Conservation (phyloP, 140 eudicot genomes). For the Cichorium intybus region DNA sequence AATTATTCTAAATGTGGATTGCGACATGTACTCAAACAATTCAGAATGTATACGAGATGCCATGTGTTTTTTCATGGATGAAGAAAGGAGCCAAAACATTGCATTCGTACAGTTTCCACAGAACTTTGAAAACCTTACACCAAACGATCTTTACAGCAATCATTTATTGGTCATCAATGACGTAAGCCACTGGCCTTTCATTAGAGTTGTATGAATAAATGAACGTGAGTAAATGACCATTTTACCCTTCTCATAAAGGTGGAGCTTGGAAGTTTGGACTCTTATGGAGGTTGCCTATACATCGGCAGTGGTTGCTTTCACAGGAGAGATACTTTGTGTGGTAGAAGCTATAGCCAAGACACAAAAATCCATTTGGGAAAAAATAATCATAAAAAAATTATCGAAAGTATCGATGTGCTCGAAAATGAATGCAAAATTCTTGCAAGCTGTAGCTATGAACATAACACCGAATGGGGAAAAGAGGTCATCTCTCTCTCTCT, state of each 20-base stretch:
- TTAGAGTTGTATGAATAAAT: not conserved
- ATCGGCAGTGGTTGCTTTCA: slow-evolving; percentile 54
- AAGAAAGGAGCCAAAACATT: slow-evolving; percentile 14
- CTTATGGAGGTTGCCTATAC: slow-evolving; percentile 39
- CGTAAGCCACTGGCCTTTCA: slow-evolving; percentile 12
- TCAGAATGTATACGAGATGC: slow-evolving; percentile 43
- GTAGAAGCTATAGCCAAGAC: slow-evolving; percentile 23
- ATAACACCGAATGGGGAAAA: slow-evolving; percentile 48
- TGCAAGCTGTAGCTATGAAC: slow-evolving; percentile 49
- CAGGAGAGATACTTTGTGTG: slow-evolving; percentile 41
- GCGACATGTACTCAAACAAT: slow-evolving; percentile 52
- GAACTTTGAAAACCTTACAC: slow-evolving; percentile 34
- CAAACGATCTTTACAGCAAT: slow-evolving; percentile 40
- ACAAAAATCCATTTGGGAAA: slow-evolving; percentile 12
- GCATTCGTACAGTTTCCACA: slow-evolving; percentile 54
- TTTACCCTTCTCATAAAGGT: slow-evolving; percentile 27
- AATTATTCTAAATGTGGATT: slow-evolving; percentile 43
- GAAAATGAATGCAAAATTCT: slow-evolving; percentile 29
- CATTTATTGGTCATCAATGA: slow-evolving; percentile 23
- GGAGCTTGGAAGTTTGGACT: slow-evolving; percentile 39
- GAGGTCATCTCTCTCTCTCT: slow-evolving; percentile 41
- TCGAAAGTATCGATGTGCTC: slow-evolving; percentile 14
- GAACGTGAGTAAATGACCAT: not conserved
- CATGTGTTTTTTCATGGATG: slow-evolving; percentile 58
- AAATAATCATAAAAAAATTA: slow-evolving; percentile 2